Conservation (phyloP, 2,329 filamentous ascomycete genomes). For the Gnomoniopsis smithogilvyi region DNA sequence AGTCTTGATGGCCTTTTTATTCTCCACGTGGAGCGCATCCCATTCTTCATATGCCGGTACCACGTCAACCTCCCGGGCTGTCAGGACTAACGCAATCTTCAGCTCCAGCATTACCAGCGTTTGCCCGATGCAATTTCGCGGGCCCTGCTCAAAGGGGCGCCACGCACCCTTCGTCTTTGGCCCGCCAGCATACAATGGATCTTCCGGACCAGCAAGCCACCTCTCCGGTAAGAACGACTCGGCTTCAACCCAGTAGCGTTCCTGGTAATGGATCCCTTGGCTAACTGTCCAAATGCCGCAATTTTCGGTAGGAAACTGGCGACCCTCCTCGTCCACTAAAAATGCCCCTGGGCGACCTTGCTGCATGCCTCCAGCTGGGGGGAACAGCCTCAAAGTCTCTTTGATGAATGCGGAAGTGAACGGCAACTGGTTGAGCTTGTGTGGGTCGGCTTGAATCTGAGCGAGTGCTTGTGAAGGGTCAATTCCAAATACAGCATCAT, state of each 20-base stretch:
- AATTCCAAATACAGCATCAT: conserved; percentile 24
- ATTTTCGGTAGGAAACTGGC: conserved; percentile 25
- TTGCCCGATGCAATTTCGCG: conserved; percentile 29
- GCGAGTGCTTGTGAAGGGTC: neutral
- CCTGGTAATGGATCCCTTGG: conserved; percentile 32
- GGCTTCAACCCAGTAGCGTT: conserved; percentile 29
- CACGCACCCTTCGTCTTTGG: conserved; percentile 22
- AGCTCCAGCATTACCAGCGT: conserved; percentile 27
- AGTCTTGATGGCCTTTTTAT: conserved; percentile 10
- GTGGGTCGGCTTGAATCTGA: conserved; percentile 18
- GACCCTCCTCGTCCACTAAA: conserved; percentile 35
- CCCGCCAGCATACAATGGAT: conserved; percentile 17
- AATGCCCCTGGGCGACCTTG: conserved; percentile 27
- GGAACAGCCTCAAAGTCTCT: conserved; percentile 38
- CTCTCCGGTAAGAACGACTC: conserved; percentile 31
- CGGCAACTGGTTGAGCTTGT: conserved; percentile 30
- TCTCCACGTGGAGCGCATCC: conserved; percentile 16
- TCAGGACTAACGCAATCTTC: conserved; percentile 23
- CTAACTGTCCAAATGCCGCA: conserved; percentile 20
- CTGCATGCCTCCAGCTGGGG: conserved; percentile 40
- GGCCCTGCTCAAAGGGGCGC: conserved; percentile 27
- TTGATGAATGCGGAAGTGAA: conserved; percentile 34
- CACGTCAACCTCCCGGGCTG: conserved; percentile 21
- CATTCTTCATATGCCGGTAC: conserved; percentile 29
- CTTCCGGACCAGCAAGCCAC: conserved; percentile 31